phyloP scores from a whole-genome alignment of 441 rosid species.

The Rhodomyrtus psidioides region DNA sequence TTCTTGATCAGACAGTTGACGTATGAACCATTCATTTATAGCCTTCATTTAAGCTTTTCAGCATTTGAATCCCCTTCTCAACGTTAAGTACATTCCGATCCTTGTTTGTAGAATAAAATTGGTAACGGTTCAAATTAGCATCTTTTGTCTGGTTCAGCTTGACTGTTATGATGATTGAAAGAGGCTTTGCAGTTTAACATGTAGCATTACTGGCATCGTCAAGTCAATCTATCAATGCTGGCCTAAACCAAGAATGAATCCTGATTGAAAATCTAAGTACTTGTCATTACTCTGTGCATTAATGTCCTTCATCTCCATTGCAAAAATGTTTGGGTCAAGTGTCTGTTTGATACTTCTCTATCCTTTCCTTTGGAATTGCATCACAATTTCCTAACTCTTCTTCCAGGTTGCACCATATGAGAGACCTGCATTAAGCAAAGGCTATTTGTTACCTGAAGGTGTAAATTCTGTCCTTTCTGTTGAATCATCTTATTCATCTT shows the following conservation, averaged over 20 bases:
- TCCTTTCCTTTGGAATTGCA: background rate
- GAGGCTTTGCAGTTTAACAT: background rate
- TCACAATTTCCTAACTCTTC: background rate
- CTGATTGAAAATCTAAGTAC: background rate
- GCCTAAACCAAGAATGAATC: background rate
- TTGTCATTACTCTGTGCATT: background rate
- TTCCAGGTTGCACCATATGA: constrained; percentile 88
- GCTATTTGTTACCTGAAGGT: constrained; percentile 89
- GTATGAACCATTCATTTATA: background rate
- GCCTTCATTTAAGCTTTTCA: background rate
- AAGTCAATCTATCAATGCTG: background rate
- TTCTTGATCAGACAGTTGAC: background rate
- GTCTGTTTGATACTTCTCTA: background rate
- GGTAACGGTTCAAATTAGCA: background rate
- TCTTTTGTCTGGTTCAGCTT: background rate
- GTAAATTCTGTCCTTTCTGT: constrained; percentile 3
- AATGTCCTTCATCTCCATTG: background rate
- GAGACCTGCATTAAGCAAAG: constrained; percentile 97
- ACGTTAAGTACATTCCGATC: background rate
- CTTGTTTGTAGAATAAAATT: background rate
- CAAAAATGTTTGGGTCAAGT: background rate
- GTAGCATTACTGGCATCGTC: background rate
- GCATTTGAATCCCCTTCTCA: background rate
- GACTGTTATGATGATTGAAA: background rate
- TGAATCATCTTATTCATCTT: background rate